These are phyloP conservation scores for Haematococcus lacustris DNA, from an alignment of 139 green algal genomes.

Conservation along the genomic window DNA sequence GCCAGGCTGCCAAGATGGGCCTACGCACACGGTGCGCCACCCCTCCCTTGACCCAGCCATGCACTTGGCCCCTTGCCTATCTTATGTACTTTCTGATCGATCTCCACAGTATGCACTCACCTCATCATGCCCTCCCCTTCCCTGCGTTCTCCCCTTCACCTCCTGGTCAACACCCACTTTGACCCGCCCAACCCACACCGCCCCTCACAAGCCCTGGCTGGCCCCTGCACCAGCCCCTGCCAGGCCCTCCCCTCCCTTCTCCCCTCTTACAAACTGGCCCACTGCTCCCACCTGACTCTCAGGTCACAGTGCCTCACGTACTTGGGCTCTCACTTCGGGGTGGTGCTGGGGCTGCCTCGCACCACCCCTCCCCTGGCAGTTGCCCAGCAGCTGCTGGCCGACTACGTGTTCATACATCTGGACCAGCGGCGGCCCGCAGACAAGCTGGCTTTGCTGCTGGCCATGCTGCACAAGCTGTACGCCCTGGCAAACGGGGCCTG, in stretches of 20 bases:
- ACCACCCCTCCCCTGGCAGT: background rate
- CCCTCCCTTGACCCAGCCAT: no score
- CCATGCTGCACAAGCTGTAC: conserved; percentile 96
- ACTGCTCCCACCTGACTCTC: background rate
- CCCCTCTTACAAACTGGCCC: no score
- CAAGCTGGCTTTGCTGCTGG: conserved; percentile 80
- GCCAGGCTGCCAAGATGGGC: background rate
- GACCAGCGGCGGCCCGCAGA: conserved; percentile 35
- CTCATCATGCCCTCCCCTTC: no score
- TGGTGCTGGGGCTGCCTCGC: conserved; percentile 34
- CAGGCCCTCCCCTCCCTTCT: no score
- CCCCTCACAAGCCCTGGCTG: no score
- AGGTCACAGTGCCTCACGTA: conserved; percentile 63
- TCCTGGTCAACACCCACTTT: no score
- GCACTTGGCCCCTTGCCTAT: no score
- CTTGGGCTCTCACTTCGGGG: conserved; percentile 71
- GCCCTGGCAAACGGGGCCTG: conserved; percentile 72
- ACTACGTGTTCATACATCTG: conserved; percentile 86
- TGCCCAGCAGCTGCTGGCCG: conserved; percentile 17
- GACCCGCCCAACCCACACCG: no score
- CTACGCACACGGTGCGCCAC: background rate
- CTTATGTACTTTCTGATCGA: no score
- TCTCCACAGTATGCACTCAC: no score
- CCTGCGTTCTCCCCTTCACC: no score
- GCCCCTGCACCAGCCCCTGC: no score